Base-by-base conservation (phyloP, 2,329 filamentous ascomycete genomes). In the Didymella lethalis region DNA sequence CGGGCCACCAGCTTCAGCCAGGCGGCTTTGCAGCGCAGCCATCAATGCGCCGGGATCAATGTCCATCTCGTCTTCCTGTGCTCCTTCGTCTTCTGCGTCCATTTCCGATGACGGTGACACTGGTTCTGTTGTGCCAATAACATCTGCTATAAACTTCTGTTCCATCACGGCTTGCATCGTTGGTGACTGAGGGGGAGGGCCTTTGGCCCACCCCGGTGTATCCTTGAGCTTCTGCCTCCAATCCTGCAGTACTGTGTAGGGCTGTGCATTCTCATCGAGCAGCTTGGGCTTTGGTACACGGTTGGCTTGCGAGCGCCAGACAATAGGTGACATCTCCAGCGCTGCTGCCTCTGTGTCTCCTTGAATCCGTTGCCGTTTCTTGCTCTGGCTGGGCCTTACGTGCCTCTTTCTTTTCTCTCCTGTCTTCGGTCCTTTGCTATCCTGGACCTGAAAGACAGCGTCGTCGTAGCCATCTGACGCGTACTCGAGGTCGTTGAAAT, bases 401-500 rank as follows among this genome's bases (percentile, higher is more conserved):
- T 48, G 51, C 32, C 70, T 68, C 67, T 76, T 77, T 61, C 73
- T 67, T 63, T 75, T 75, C 48, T 67, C 51, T 29, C 67, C 70
- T 26, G 61, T 64, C 46, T 71, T 72, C 34, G 60, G 63, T 8
- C 43, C 58, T 43, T 65, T 64, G 11, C 58, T 45, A 7, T 69
- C 57, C 28, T 73, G 67, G 2, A 64, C 59, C 4, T 67, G 61
- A 43, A 71, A 70, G 10, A 75, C 77, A 57, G 77, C 68, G 48
- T 82, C 79, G 64, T 80, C 79, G 48, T 81, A 82, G 41, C 78
- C 75, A 62, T 82, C 80, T 16, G 78, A 79, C 12, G 73, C 80
- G 61, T 82, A 82, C 54, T 83, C 81, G 43, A 82, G 68, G 57
- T 83, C 81, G 55, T 78, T 78, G 72, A 74, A 82, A 67, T 82